These are phyloP conservation scores for Imleria badia DNA, from an alignment of 768 basidiomycete species.

Conservation along the genomic window DNA sequence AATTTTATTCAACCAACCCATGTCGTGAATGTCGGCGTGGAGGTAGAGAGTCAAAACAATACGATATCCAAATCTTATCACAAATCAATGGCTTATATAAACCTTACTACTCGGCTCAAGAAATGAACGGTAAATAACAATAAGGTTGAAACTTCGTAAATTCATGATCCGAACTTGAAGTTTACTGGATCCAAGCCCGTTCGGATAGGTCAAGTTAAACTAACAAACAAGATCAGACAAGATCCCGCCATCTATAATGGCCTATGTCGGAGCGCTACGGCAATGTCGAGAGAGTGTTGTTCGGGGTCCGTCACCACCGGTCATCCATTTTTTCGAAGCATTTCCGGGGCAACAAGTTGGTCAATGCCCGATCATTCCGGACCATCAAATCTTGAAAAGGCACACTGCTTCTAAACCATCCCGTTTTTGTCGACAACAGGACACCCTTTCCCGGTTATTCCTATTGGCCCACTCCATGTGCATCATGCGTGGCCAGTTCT, in stretches of 20 bases:
- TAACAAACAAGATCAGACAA: neutral
- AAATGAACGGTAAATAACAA: constrained; percentile 18
- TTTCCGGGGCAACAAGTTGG: neutral
- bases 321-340: constrained; percentile 22
- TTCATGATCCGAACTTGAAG: constrained; percentile 20
- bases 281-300: constrained; percentile 19
- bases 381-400: neutral
- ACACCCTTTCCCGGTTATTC: constrained; percentile 3
- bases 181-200: too few species aligned
- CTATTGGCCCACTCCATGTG: constrained; percentile 6
- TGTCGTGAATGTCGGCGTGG: constrained; percentile 10
- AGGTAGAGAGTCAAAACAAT: neutral
- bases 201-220: constrained; percentile 11
- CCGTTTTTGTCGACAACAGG: neutral
- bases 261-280: constrained; percentile 13
- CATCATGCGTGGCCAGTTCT: neutral
- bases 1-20: constrained; percentile 24
- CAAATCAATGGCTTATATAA: constrained; percentile 18
- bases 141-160: constrained; percentile 27
- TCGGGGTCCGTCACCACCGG: neutral
- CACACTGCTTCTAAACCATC: constrained; percentile 2
- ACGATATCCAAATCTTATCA: constrained; percentile 21
- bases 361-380: constrained; percentile 9
- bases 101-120: constrained; percentile 4
- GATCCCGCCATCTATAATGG: neutral